phyloP scores from a whole-genome alignment of 352 stramenopile species.

The Phytophthora rubi region DNA sequence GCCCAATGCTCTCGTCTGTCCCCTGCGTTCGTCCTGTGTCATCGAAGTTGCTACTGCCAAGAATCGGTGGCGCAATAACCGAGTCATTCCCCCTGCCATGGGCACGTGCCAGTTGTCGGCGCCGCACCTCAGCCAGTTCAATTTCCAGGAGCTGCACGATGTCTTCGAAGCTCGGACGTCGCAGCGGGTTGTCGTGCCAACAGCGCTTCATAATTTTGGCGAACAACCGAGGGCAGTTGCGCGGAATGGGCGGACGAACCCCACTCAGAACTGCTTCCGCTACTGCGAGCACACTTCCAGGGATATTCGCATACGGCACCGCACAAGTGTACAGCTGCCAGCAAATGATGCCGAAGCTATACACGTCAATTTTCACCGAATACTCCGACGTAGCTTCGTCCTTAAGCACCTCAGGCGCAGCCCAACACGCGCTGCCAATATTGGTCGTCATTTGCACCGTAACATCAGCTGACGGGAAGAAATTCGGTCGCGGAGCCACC shows the following conservation, averaged over 20 bases:
- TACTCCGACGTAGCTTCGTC: slow-evolving; percentile 75
- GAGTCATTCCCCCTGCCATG: slow-evolving; percentile 28
- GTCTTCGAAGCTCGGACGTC: slow-evolving; percentile 78
- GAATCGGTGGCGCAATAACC: slow-evolving; percentile 25
- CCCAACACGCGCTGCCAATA: slow-evolving; percentile 83
- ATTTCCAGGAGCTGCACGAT: slow-evolving; percentile 82
- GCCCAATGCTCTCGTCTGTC: slow-evolving; percentile 11
- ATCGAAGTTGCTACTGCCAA: slow-evolving; percentile 30
- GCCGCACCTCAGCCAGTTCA: slow-evolving; percentile 62
- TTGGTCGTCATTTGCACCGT: slow-evolving; percentile 86
- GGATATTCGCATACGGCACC: slow-evolving; percentile 77
- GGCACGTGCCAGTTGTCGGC: slow-evolving; percentile 32
- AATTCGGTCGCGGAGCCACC: slow-evolving; percentile 51
- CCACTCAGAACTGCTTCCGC: slow-evolving; percentile 75
- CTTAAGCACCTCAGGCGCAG: slow-evolving; percentile 74
- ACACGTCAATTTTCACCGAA: slow-evolving; percentile 86
- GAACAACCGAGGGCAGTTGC: slow-evolving; percentile 68
- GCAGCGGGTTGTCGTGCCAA: slow-evolving; percentile 74
- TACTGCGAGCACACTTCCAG: slow-evolving; percentile 76
- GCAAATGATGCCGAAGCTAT: slow-evolving; percentile 88
- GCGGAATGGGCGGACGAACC: slow-evolving; percentile 65
- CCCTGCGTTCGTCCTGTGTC: slow-evolving; percentile 19
- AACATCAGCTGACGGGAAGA: slow-evolving; percentile 67
- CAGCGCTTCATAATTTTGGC: slow-evolving; percentile 85
- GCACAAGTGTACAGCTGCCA: slow-evolving; percentile 83